Percentiles rank a stretch among this genome's conserved stretches.
Evolutionary conservation across 1,139 yeast species (phyloP).

Genomic region (Blastobotrys capitulatus): DNA sequence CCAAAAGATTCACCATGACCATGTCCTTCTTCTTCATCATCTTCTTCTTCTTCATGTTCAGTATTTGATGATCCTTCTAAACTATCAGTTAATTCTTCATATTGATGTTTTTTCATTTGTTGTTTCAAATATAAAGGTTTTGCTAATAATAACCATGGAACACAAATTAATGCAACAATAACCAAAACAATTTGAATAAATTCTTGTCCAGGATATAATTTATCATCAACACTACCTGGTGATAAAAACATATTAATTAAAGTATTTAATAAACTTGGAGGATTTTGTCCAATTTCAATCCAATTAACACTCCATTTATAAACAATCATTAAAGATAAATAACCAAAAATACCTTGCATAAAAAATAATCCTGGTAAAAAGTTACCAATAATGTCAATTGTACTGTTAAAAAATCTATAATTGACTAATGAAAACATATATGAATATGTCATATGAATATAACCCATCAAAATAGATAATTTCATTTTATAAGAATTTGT

Average conservation of each 20-base stretch:
- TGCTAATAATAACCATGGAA: constrained; percentile 86
- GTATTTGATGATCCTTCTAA: constrained; percentile 28
- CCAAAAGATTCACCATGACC: constrained; percentile 63
- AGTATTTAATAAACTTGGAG: constrained; percentile 94
- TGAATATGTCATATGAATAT: constrained; percentile 89
- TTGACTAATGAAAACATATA: constrained; percentile 80
- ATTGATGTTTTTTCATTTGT: constrained; percentile 34
- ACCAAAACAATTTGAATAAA: constrained; percentile 70
- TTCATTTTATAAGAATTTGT: constrained; percentile 97
- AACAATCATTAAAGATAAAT: constrained; percentile 72
- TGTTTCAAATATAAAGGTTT: constrained; percentile 75
- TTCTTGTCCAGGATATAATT: constrained; percentile 77
- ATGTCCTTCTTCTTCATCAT: constrained; percentile 35
- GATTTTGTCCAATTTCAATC: constrained; percentile 65
- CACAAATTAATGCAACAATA: constrained; percentile 75
- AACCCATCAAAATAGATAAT: constrained; percentile 90
- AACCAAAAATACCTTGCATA: constrained; percentile 96
- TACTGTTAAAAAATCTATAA: constrained; percentile 63
- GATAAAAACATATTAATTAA: constrained; percentile 91
- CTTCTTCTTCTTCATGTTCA: constrained; percentile 17
- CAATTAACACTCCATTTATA: constrained; percentile 96
- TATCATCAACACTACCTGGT: constrained; percentile 85
- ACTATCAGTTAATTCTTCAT: constrained; percentile 24
- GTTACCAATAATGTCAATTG: constrained; percentile 85
- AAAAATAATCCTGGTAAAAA: constrained; percentile 90